phyloP scores from a whole-genome alignment of 2,329 filamentous ascomycete genomes.

The Penicillium decumbens region DNA sequence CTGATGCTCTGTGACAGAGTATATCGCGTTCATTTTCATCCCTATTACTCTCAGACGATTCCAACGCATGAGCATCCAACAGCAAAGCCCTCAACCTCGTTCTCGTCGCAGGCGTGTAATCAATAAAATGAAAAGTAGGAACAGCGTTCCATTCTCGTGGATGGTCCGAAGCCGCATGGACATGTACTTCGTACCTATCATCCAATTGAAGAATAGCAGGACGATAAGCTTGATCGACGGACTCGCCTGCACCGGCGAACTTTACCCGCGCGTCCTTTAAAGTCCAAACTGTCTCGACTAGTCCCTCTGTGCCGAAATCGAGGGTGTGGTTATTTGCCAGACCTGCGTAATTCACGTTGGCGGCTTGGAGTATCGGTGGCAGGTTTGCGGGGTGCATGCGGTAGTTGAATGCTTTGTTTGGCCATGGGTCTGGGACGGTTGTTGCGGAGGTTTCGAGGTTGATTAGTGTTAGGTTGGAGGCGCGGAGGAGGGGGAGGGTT shows the following conservation, averaged over 20 bases:
- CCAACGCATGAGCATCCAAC: not conserved
- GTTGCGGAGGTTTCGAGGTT: constrained; percentile 42
- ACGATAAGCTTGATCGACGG: constrained; percentile 24
- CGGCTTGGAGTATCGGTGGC: constrained; percentile 27
- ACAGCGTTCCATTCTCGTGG: constrained; percentile 32
- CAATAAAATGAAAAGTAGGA: constrained; percentile 36
- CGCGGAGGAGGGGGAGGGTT: constrained; percentile 29
- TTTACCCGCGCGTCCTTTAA: constrained; percentile 25
- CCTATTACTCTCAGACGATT: too few relatives aligned
- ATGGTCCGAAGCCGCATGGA: constrained; percentile 39
- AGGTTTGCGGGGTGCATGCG: constrained; percentile 41
- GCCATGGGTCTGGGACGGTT: constrained; percentile 31
- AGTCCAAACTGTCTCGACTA: constrained; percentile 33
- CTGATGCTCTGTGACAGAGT: too few relatives aligned
- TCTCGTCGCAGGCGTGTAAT: constrained; percentile 28
- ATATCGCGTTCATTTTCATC: too few relatives aligned
- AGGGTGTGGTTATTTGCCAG: constrained; percentile 42
- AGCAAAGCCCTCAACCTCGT: constrained; percentile 23
- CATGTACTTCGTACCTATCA: constrained; percentile 22
- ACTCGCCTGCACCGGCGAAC: constrained; percentile 33
- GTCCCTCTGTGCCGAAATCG: constrained; percentile 34
- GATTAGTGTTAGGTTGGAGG: constrained; percentile 35
- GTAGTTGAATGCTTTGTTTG: constrained; percentile 40
- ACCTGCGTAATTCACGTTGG: constrained; percentile 31
- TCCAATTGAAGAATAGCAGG: constrained; percentile 26